A percentile compares a stretch with the other conserved stretches of the same genome.
Conservation (phyloP, 73 alveolate species). For the Tetrahymena thermophila region DNA sequence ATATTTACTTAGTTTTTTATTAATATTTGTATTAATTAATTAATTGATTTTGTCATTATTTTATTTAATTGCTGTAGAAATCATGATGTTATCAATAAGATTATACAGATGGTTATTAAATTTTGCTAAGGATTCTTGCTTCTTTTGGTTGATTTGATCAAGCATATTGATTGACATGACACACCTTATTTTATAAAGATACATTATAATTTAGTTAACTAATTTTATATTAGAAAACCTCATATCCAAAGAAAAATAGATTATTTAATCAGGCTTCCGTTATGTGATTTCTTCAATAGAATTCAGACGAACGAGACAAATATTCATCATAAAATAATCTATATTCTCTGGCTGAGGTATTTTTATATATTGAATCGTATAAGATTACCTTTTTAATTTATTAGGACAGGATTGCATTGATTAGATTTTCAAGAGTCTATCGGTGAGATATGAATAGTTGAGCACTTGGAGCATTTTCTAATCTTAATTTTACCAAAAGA, state of each 20-base stretch:
- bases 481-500: no score
- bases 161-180: not conserved
- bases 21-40: no score
- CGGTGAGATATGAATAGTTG: not conserved
- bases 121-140: no score
- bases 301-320: slow-evolving; percentile 1
- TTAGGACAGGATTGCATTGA: no score
- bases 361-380: no score
- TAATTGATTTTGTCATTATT: no score
- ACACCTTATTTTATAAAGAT: not conserved
- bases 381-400: no score
- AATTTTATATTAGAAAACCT: not conserved
- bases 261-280: not conserved
- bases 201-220: not conserved
- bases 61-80: no score
- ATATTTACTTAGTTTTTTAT: not conserved
- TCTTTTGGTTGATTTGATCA: no score
- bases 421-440: not conserved
- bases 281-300: not conserved
- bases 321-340: not conserved
- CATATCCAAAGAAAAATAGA: not conserved
- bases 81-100: no score
- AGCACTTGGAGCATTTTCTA: not conserved
- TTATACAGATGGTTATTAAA: no score
- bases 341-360: not conserved